Conservation (phyloP, 1,284 basidiomycete genomes). For the Hymenochaete sp. region DNA sequence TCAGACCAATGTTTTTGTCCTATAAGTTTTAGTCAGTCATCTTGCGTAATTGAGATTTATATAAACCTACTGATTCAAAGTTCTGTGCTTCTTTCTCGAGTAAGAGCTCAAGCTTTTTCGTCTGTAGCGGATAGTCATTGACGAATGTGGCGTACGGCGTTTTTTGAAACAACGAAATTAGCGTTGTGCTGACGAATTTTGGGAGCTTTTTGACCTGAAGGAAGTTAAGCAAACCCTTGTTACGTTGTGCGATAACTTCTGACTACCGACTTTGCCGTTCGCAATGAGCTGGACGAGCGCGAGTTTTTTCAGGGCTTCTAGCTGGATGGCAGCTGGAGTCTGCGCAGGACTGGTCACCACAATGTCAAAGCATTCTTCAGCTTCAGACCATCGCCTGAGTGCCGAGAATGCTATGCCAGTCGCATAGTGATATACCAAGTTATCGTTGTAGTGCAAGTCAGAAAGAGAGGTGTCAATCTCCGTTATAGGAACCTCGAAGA, state of each 20-base stretch:
- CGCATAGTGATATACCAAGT: conserved; percentile 68
- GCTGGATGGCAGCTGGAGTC: conserved; percentile 59
- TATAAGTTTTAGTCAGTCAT: conserved; percentile 22
- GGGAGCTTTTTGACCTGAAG: conserved; percentile 47
- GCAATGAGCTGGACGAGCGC: conserved; percentile 66
- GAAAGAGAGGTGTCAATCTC: conserved; percentile 38
- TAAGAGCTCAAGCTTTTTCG: conserved; percentile 34
- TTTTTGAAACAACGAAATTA: conserved; percentile 52
- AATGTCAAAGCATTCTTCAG: conserved; percentile 70
- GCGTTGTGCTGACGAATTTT: conserved; percentile 53
- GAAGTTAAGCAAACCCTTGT: background rate
- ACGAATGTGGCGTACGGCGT: conserved; percentile 54
- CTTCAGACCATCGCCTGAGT: conserved; percentile 52
- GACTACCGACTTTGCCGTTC: conserved; percentile 49
- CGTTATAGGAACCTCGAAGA: conserved; percentile 51
- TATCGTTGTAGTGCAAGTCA: conserved; percentile 64
- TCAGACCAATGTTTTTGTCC: conserved; percentile 67
- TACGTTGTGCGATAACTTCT: background rate
- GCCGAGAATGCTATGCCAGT: conserved; percentile 57
- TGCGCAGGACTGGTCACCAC: conserved; percentile 65
- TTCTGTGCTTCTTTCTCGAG: conserved; percentile 43
- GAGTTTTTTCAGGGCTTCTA: conserved; percentile 81
- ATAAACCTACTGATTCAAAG: conserved; percentile 41
- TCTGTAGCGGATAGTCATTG: conserved; percentile 51
- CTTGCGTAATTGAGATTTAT: background rate